Percentiles rank a stretch among this genome's conserved stretches.
Conservation (phyloP, 1,284 basidiomycete genomes). For the Apiotrichum akiyoshidainum region DNA sequence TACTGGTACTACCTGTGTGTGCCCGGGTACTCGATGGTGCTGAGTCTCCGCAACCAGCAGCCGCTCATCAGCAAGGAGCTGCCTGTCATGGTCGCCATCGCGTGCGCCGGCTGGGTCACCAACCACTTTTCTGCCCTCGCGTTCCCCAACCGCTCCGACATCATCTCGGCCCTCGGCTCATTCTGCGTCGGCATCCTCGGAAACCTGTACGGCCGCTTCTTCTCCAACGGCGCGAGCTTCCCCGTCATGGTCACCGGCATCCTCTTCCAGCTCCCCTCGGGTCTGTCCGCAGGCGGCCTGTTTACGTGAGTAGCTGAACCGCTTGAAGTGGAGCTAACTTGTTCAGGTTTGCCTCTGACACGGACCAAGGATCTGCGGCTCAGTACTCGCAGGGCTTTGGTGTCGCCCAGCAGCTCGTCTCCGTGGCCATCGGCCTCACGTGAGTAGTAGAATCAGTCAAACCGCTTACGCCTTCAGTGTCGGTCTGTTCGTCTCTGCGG, state of each 20-base stretch:
- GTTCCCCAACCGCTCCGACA: conserved; percentile 68
- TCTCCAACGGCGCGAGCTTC: conserved; percentile 40
- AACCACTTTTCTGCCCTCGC: conserved; percentile 69
- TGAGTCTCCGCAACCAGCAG: conserved; percentile 74
- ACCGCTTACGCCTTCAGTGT: conserved; percentile 57
- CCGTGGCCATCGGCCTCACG: conserved; percentile 54
- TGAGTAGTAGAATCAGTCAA: conserved; percentile 46
- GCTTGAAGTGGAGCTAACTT: too few relatives aligned
- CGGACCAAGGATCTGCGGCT: conserved; percentile 6
- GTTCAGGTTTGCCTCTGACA: conserved; percentile 1
- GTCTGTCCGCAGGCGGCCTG: conserved; percentile 52
- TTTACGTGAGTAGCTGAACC: background rate
- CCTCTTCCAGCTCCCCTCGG: conserved; percentile 83
- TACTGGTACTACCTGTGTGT: conserved; percentile 69
- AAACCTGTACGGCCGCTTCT: conserved; percentile 75
- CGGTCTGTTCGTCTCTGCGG: conserved; percentile 60
- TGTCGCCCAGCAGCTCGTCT: conserved; percentile 52
- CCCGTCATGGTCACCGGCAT: conserved; percentile 62
- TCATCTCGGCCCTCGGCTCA: conserved; percentile 69
- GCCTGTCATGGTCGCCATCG: conserved; percentile 62
- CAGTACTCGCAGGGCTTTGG: conserved; percentile 54
- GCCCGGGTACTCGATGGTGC: conserved; percentile 68
- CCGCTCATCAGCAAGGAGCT: conserved; percentile 69
- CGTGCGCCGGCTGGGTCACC: conserved; percentile 69
- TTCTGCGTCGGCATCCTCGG: conserved; percentile 79